Conservation (phyloP, 2,329 filamentous ascomycete species). For the Fusarium verticillioides region DNA sequence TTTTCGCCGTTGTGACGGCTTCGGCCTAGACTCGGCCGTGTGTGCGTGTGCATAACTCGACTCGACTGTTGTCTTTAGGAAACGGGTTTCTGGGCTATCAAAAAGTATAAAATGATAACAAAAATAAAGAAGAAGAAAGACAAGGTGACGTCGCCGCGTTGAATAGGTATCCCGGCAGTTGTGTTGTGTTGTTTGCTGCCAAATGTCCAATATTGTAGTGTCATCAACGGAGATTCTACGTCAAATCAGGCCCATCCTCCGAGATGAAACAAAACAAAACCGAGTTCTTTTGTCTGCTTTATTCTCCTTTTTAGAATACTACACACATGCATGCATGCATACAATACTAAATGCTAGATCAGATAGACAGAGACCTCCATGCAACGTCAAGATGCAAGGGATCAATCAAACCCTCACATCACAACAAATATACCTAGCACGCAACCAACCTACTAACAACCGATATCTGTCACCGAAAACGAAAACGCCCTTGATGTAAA, state of each 20-base stretch:
- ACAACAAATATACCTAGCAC: neutral
- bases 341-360: neutral
- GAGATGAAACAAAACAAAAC: neutral
- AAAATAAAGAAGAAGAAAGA: neutral
- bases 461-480: neutral
- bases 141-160: neutral
- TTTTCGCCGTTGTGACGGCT: constrained; percentile 1
- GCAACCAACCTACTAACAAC: neutral
- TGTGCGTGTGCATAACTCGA: neutral
- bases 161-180: neutral
- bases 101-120: neutral
- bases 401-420: neutral
- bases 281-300: neutral
- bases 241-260: neutral
- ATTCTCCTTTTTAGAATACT: neutral
- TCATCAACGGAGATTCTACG: neutral
- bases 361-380: constrained; percentile 1
- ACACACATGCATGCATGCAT: neutral
- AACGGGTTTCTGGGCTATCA: constrained; percentile 4
- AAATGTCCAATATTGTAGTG: neutral
- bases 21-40: neutral
- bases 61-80: neutral
- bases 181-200: neutral
- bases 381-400: constrained; percentile 25
- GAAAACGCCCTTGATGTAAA: neutral